Evolutionary conservation across 2,329 filamentous ascomycete genomes (phyloP).

Genomic region (Colletotrichum chrysophilum): DNA sequence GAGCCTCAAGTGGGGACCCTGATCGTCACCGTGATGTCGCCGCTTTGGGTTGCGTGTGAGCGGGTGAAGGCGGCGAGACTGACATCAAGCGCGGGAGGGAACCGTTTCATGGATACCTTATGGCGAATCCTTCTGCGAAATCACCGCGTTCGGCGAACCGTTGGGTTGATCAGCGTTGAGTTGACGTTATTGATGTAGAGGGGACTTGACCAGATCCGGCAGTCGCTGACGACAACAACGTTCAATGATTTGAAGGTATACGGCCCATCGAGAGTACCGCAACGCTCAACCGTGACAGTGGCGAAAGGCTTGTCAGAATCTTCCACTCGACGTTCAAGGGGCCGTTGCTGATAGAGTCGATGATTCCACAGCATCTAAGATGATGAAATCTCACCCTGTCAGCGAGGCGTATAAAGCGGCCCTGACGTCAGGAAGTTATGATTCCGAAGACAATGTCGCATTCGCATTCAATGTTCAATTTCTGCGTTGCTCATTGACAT

Average conservation of each 20-base stretch:
- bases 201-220: neutral
- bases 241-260: neutral
- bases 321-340: too few species aligned
- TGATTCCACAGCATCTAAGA: neutral
- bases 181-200: neutral
- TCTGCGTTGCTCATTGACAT: neutral
- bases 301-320: neutral
- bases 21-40: neutral
- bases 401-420: neutral
- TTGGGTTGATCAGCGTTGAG: neutral
- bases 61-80: neutral
- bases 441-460: neutral
- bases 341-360: neutral
- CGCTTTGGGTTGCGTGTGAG: neutral
- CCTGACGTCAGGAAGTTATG: neutral
- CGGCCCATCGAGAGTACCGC: neutral
- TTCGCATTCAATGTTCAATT: neutral
- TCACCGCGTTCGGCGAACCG: neutral
- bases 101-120: neutral
- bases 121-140: neutral
- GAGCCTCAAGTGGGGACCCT: neutral
- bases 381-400: neutral
- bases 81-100: neutral
- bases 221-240: neutral
- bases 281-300: neutral